phyloP scores from a whole-genome alignment of 2,329 filamentous ascomycete genomes.

The Diaporthe sp. region DNA sequence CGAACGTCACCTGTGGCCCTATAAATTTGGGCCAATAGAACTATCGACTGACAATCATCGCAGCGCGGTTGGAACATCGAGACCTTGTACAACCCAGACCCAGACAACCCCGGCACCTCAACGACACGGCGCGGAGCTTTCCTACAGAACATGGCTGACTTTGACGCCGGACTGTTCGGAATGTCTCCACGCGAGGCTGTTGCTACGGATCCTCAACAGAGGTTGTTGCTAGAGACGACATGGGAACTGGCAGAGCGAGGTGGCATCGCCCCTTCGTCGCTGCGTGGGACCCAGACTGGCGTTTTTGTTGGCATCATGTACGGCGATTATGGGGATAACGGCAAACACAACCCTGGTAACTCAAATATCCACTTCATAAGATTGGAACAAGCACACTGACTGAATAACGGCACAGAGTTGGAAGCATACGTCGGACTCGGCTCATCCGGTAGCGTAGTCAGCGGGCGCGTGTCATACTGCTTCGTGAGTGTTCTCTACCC shows the following conservation, averaged over 20 bases:
- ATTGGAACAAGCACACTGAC: neutral
- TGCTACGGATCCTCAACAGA: slow-evolving; percentile 34
- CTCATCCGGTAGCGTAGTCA: slow-evolving; percentile 12
- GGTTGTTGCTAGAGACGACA: slow-evolving; percentile 38
- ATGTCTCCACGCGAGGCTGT: slow-evolving; percentile 39
- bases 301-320: slow-evolving; percentile 42
- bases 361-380: neutral
- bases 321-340: slow-evolving; percentile 39
- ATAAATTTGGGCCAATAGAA: neutral
- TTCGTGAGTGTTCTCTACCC: neutral
- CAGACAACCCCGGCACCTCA: slow-evolving; percentile 35
- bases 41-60: neutral
- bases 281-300: slow-evolving; percentile 40
- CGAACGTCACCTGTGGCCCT: too few relatives aligned
- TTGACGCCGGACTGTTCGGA: slow-evolving; percentile 43
- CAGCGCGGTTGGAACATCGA: slow-evolving; percentile 18
- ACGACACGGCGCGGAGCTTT: slow-evolving; percentile 7
- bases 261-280: slow-evolving; percentile 35
- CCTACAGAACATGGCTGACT: slow-evolving; percentile 25
- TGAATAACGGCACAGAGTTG: neutral
- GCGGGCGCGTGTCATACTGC: slow-evolving; percentile 14
- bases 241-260: slow-evolving; percentile 39
- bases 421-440: slow-evolving; percentile 14
- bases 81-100: slow-evolving; percentile 22
- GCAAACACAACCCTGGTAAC: neutral